Conservation (phyloP, 345 rosid genomes). For the Bruguiera parviflora region DNA sequence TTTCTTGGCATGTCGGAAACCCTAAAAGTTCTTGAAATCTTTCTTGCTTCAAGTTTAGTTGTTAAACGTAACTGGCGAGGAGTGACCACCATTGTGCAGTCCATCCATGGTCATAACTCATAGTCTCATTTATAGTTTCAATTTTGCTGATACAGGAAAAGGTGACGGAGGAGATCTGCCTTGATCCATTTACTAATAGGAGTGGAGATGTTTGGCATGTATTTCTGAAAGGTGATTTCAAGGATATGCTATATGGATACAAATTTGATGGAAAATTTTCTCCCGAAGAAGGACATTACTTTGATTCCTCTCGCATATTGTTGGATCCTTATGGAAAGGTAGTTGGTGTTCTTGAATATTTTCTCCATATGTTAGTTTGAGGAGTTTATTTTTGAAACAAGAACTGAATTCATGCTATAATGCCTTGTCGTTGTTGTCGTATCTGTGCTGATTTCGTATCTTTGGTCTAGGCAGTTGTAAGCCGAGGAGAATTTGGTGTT, state of each 20-base stretch:
- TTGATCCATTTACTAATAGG: slow-evolving; percentile 61
- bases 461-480: slow-evolving; percentile 58
- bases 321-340: slow-evolving; percentile 95
- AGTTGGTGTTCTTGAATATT: background rate
- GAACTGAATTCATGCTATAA: background rate
- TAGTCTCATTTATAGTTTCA: too few species aligned
- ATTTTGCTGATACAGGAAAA: slow-evolving; percentile 45
- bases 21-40: background rate
- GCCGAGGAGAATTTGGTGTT: slow-evolving; percentile 81
- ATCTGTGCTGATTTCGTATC: background rate
- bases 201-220: slow-evolving; percentile 91
- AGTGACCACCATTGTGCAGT: too few species aligned
- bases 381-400: background rate
- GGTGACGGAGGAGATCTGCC: slow-evolving; percentile 65
- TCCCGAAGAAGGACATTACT: slow-evolving; percentile 69
- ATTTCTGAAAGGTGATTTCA: slow-evolving; percentile 62
- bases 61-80: too few species aligned
- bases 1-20: background rate
- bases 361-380: background rate
- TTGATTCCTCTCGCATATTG: slow-evolving; percentile 50
- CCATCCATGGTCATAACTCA: too few species aligned
- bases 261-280: slow-evolving; percentile 70
- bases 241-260: slow-evolving; percentile 74
- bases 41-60: background rate
- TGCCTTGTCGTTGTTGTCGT: background rate